These are phyloP conservation scores for Achaetomiella virescens DNA, from an alignment of 495 filamentous ascomycete species.

Conservation along the genomic window DNA sequence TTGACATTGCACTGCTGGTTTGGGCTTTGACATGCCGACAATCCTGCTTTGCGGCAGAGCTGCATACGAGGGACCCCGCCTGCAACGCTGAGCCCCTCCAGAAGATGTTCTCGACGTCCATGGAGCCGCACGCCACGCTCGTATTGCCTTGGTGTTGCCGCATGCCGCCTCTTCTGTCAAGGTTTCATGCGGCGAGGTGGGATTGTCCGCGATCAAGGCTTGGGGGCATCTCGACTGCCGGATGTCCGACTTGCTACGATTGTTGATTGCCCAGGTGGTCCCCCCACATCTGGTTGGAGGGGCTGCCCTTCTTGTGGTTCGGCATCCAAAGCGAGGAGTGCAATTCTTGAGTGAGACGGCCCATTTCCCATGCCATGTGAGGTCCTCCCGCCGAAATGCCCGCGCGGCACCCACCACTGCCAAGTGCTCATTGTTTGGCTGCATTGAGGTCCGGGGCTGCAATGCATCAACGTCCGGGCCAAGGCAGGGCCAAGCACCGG, in stretches of 20 bases:
- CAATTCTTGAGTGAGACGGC: not conserved
- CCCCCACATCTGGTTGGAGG: not conserved
- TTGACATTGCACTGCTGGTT: too few relatives aligned
- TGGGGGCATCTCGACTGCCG: not conserved
- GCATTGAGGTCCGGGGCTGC: too few relatives aligned
- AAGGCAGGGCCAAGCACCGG: too few relatives aligned
- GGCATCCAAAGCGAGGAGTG: not conserved
- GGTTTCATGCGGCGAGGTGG: not conserved
- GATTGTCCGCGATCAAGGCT: not conserved
- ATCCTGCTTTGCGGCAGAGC: too few relatives aligned
- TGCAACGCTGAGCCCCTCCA: not conserved
- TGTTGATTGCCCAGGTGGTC: not conserved
- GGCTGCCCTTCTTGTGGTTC: not conserved
- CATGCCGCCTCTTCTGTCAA: not conserved
- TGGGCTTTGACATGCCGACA: too few relatives aligned
- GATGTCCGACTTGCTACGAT: not conserved
- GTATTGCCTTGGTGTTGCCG: constrained; percentile 1
- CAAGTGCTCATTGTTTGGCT: too few relatives aligned
- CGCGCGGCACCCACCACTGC: too few relatives aligned
- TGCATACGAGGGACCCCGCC: not conserved
- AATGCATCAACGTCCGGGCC: too few relatives aligned
- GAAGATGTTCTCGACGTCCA: not conserved
- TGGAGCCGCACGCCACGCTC: not conserved
- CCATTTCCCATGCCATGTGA: too few relatives aligned
- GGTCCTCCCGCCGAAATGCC: too few relatives aligned